Evolutionary conservation across 805 yeast genomes (phyloP).

Genomic region (Barnettozyma pratensis): DNA sequence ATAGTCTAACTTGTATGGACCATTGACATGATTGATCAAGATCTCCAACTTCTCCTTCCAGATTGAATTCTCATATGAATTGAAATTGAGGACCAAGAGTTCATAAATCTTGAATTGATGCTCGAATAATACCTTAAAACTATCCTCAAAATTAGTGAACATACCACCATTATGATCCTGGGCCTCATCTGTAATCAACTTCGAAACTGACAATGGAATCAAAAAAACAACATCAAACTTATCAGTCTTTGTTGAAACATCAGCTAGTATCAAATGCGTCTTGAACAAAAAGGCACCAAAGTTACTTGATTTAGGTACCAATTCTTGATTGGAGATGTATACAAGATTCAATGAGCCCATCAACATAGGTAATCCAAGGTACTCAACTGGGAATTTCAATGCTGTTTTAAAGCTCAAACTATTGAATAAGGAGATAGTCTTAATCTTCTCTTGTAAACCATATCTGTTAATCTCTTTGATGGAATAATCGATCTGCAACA

Average conservation of each 20-base stretch:
- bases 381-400: slow-evolving; percentile 34
- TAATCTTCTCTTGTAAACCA: slow-evolving; percentile 22
- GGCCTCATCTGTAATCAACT: slow-evolving; percentile 25
- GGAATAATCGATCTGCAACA: slow-evolving; percentile 18
- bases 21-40: slow-evolving; percentile 27
- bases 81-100: slow-evolving; percentile 32
- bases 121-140: slow-evolving; percentile 45
- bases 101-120: slow-evolving; percentile 38
- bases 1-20: slow-evolving; percentile 30
- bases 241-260: slow-evolving; percentile 19
- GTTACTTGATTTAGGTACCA: slow-evolving; percentile 6
- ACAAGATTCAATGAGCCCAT: slow-evolving; percentile 38
- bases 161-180: slow-evolving; percentile 25
- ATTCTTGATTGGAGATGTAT: slow-evolving; percentile 31
- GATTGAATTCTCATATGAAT: slow-evolving; percentile 29
- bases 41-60: slow-evolving; percentile 38
- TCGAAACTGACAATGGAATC: slow-evolving; percentile 39
- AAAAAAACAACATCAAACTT: slow-evolving; percentile 37
- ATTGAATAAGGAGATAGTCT: slow-evolving; percentile 12
- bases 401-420: slow-evolving; percentile 12
- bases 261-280: slow-evolving; percentile 41
- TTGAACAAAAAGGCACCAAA: slow-evolving; percentile 43
- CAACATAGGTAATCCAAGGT: slow-evolving; percentile 41
- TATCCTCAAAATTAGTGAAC: slow-evolving; percentile 27
- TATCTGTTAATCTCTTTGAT: slow-evolving; percentile 28